Conservation (phyloP, 2,329 filamentous ascomycete genomes). For the Talaromyces islandicus region DNA sequence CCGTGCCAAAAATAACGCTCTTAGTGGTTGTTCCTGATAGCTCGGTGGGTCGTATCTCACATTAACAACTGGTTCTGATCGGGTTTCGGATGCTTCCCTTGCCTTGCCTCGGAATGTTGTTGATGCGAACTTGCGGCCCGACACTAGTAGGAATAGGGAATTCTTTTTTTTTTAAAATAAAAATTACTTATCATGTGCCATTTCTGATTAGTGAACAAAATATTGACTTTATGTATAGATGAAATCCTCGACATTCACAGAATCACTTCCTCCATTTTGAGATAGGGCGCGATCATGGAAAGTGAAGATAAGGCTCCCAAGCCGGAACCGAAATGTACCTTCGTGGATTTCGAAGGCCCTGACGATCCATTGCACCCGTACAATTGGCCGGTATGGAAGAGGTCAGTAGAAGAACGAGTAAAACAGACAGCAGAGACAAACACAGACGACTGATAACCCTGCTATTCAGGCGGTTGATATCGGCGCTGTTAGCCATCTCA, state of each 20-base stretch:
- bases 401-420: not conserved
- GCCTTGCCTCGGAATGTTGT: too few relatives aligned
- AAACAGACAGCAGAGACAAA: not conserved
- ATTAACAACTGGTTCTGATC: too few relatives aligned
- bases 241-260: not conserved
- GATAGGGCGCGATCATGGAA: not conserved
- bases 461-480: constrained; percentile 1
- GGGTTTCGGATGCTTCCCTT: too few relatives aligned
- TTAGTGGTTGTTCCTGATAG: too few relatives aligned
- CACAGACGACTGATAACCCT: not conserved
- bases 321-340: not conserved
- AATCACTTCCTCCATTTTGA: not conserved
- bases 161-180: too few relatives aligned
- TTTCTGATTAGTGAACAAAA: not conserved
- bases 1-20: too few relatives aligned
- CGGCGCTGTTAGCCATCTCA: constrained; percentile 3
- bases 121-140: too few relatives aligned
- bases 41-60: too few relatives aligned
- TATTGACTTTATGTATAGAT: not conserved
- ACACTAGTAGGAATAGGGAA: too few relatives aligned
- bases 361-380: constrained; percentile 8
- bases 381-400: constrained; percentile 5
- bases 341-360: constrained; percentile 7
- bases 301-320: not conserved
- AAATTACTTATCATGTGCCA: not conserved